Evolutionary conservation across 371 early-diverging fungal species (phyloP).

Genomic region (Syncephalastrum sp.): DNA sequence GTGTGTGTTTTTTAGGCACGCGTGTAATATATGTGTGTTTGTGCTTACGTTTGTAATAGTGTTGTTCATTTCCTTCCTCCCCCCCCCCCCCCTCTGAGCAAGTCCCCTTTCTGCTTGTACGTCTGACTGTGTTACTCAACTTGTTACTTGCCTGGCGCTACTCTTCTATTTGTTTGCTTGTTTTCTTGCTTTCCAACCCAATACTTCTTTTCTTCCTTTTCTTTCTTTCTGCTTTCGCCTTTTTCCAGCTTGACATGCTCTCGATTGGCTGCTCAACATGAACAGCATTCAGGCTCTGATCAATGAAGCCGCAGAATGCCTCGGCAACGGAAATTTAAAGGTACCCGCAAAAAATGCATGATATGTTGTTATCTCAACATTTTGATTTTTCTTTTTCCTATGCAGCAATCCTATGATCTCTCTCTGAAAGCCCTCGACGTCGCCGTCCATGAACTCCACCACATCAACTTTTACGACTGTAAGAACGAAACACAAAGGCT

Average conservation of each 20-base stretch:
- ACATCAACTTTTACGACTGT: conserved; percentile 31
- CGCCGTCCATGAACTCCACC: conserved; percentile 34
- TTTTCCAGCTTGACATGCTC: conserved; percentile 17
- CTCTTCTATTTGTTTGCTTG: too few relatives aligned
- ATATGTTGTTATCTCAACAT: not conserved
- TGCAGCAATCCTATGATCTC: conserved; percentile 35
- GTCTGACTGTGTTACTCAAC: too few relatives aligned
- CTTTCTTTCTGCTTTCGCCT: conserved; percentile 7
- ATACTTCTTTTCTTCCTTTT: conserved; percentile 4
- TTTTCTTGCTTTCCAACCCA: too few relatives aligned
- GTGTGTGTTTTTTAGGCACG: too few relatives aligned
- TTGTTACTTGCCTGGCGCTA: too few relatives aligned
- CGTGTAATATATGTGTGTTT: too few relatives aligned
- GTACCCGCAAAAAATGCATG: conserved; percentile 1
- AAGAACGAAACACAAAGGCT: too few relatives aligned
- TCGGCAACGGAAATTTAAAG: conserved; percentile 28
- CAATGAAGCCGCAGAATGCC: conserved; percentile 23
- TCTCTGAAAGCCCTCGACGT: conserved; percentile 37
- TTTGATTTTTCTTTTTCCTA: not conserved
- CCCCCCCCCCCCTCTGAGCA: not conserved
- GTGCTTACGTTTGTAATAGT: too few relatives aligned
- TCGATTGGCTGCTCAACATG: conserved; percentile 9
- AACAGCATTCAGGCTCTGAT: conserved; percentile 25
- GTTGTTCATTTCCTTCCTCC: not conserved
- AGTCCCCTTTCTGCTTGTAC: too few relatives aligned